Evolutionary conservation across 352 stramenopile genomes (phyloP).

Genomic region (Phytophthora aleatoria): DNA sequence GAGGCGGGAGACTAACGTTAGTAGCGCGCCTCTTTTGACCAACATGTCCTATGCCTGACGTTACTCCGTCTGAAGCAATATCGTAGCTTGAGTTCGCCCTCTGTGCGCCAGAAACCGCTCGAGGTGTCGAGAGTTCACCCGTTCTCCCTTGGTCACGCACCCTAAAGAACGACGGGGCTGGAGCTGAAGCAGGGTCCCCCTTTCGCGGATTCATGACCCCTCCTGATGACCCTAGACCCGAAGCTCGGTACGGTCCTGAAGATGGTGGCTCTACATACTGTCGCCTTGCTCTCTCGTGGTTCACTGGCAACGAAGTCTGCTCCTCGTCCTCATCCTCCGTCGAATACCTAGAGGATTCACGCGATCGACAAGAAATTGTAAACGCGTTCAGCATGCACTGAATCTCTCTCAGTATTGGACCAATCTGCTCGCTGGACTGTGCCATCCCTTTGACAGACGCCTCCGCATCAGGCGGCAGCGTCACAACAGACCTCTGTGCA

Average conservation of each 20-base stretch:
- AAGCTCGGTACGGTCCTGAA: neutral
- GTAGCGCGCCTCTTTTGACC: conserved; percentile 11
- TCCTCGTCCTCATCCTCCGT: conserved; percentile 21
- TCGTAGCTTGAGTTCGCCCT: neutral
- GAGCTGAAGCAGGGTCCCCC: neutral
- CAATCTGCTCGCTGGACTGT: conserved; percentile 2
- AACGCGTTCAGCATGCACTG: conserved; percentile 12
- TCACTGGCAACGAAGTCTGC: neutral
- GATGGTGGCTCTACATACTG: neutral
- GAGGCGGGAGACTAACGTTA: neutral
- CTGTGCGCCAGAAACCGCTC: neutral
- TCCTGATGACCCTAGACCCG: neutral
- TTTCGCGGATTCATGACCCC: neutral
- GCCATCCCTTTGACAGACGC: conserved; percentile 6
- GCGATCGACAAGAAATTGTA: conserved; percentile 3
- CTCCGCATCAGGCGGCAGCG: conserved; percentile 2
- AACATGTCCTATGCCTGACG: neutral
- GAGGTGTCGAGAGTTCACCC: neutral
- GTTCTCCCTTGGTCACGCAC: neutral
- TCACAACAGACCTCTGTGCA: neutral
- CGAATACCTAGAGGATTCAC: conserved; percentile 1
- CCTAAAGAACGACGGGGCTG: conserved; percentile 1
- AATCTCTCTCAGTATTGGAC: conserved; percentile 7
- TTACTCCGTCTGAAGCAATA: neutral
- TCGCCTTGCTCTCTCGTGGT: neutral